These are phyloP conservation scores for Aspergillus ustus DNA, from an alignment of 2,329 filamentous ascomycete genomes.

Conservation along the genomic window DNA sequence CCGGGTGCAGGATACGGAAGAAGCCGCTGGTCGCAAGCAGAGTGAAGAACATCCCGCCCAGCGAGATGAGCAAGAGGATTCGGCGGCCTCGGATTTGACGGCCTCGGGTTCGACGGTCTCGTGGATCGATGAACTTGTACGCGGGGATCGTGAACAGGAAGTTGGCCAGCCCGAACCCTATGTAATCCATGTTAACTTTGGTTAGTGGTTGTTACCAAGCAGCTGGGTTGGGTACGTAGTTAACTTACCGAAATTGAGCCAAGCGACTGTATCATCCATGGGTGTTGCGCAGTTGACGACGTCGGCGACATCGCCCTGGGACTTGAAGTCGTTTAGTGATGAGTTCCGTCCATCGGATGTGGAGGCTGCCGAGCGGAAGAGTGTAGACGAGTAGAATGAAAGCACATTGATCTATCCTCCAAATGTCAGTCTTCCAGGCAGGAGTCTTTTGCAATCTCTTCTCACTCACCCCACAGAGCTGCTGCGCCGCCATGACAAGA, in stretches of 20 bases:
- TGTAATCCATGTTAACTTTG: too few species aligned
- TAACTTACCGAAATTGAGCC: constrained; percentile 28
- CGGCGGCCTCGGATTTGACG: constrained; percentile 32
- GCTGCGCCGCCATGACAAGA: constrained; percentile 35
- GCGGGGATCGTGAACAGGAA: constrained; percentile 37
- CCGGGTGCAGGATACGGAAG: constrained; percentile 23
- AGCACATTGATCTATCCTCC: constrained; percentile 32
- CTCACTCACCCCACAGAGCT: constrained; percentile 32
- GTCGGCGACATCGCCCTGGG: constrained; percentile 7
- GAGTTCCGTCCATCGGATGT: too few species aligned
- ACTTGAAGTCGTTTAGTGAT: too few species aligned
- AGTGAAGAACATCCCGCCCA: constrained; percentile 33
- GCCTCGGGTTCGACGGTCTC: constrained; percentile 31
- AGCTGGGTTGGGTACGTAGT: background rate
- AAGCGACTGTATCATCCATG: constrained; percentile 11
- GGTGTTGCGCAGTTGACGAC: background rate
- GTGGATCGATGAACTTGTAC: constrained; percentile 32
- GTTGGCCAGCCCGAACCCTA: constrained; percentile 33
- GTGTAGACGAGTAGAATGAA: constrained; percentile 32
- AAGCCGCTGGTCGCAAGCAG: constrained; percentile 30
- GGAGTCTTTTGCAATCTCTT: too few species aligned
- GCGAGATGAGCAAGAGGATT: constrained; percentile 31
- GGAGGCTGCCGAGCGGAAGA: background rate
- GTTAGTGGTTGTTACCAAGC: too few species aligned
- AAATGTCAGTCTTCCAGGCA: background rate